Percentiles rank a stretch among this genome's conserved stretches.
Conservation (phyloP, 495 filamentous ascomycete genomes). For the Penicillium alfredii region DNA sequence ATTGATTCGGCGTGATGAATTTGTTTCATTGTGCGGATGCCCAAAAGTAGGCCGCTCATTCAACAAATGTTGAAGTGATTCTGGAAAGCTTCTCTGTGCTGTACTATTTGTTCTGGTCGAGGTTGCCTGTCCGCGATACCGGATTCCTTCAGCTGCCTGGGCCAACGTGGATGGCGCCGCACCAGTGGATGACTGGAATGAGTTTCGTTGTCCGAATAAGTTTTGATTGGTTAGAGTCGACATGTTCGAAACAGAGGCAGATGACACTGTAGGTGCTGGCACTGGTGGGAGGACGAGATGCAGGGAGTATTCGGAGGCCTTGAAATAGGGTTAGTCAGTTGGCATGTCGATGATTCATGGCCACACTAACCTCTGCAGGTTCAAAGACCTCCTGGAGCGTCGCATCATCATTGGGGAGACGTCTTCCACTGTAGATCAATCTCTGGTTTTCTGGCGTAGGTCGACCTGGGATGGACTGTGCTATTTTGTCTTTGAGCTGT, state of each 20-base stretch:
- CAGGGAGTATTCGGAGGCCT: constrained; percentile 33
- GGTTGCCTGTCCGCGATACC: constrained; percentile 8
- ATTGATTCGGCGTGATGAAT: no score
- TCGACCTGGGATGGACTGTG: constrained; percentile 45
- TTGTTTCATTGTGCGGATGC: no score
- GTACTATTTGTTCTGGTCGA: no score
- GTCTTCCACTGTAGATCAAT: constrained; percentile 60
- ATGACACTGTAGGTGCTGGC: constrained; percentile 19
- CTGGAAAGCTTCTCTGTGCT: no score
- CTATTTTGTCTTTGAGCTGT: constrained; percentile 56
- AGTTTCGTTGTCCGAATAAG: no score
- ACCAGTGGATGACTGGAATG: constrained; percentile 2
- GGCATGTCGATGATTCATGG: neutral
- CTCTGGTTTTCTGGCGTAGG: constrained; percentile 51
- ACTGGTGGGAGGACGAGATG: constrained; percentile 60
- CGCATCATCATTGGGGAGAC: constrained; percentile 46
- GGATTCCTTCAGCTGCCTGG: constrained; percentile 5
- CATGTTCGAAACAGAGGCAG: no score
- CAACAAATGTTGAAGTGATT: neutral
- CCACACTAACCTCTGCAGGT: constrained; percentile 50
- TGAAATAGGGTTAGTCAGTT: constrained; percentile 37
- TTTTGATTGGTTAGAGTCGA: no score
- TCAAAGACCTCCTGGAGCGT: constrained; percentile 56
- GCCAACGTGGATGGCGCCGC: neutral
- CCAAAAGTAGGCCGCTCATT: no score